A percentile compares a stretch with the other conserved stretches of the same genome.
These are phyloP conservation scores for Aspergillus terreus DNA, from an alignment of 2,329 filamentous ascomycete species.

Conservation along the genomic window DNA sequence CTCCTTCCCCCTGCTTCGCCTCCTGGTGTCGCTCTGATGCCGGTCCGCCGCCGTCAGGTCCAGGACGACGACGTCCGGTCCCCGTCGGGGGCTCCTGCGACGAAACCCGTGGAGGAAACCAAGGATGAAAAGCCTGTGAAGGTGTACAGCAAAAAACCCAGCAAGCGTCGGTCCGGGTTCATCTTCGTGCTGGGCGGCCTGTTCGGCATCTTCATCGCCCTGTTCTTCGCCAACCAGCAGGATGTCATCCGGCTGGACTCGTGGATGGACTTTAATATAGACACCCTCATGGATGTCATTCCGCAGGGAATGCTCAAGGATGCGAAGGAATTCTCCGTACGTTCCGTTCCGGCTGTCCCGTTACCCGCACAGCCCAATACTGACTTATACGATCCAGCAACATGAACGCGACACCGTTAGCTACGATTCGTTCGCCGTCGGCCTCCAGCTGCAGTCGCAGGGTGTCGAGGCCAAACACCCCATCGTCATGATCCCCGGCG, in stretches of 20 bases:
- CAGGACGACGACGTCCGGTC: conserved; percentile 32
- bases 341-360: conserved; percentile 21
- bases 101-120: background rate
- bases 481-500: conserved; percentile 94
- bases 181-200: conserved; percentile 85
- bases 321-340: conserved; percentile 77
- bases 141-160: conserved; percentile 38
- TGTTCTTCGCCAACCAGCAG: conserved; percentile 84
- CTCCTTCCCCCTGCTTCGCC: background rate
- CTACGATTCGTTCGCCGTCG: conserved; percentile 92
- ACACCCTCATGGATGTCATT: conserved; percentile 79
- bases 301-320: conserved; percentile 83
- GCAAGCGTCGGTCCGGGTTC: conserved; percentile 72
- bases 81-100: conserved; percentile 11
- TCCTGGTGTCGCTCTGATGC: conserved; percentile 23
- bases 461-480: conserved; percentile 80
- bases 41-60: conserved; percentile 39
- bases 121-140: conserved; percentile 18
- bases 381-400: conserved; percentile 48
- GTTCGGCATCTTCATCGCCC: conserved; percentile 83
- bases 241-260: conserved; percentile 84
- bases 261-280: conserved; percentile 68
- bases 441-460: conserved; percentile 74
- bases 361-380: background rate
- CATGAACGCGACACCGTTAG: conserved; percentile 82